These are phyloP conservation scores for Endothia cerciana DNA, from an alignment of 2,329 filamentous ascomycete species.

Conservation along the genomic window DNA sequence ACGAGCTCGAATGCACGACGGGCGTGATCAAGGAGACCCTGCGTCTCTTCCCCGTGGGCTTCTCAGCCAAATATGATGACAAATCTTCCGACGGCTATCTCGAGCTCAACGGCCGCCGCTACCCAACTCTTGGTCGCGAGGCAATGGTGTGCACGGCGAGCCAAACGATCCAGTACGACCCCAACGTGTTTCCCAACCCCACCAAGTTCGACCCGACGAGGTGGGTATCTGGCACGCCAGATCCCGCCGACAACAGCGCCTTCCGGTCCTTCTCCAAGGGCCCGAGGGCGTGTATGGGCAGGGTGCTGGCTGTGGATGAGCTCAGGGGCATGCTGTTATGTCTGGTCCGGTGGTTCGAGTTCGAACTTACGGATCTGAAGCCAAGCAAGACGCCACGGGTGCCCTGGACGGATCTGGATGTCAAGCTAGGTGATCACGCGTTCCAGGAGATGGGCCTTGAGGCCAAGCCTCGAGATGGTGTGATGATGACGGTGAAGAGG, in stretches of 20 bases:
- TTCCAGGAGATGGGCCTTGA: constrained; percentile 12
- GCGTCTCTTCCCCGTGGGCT: neutral
- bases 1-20: neutral
- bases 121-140: neutral
- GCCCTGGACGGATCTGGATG: neutral
- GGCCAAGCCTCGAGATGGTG: constrained; percentile 1
- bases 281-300: neutral
- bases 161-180: constrained; percentile 5
- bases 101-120: neutral
- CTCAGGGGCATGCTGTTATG: neutral
- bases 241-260: too few species aligned
- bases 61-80: neutral
- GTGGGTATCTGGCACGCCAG: neutral
- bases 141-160: neutral
- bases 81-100: neutral
- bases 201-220: neutral
- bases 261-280: neutral
- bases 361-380: neutral
- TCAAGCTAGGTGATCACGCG: constrained; percentile 10
- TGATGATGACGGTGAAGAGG: constrained; percentile 15
- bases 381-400: neutral
- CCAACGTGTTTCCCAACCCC: neutral
- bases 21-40: neutral
- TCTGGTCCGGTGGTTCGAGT: constrained; percentile 1
- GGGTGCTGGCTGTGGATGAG: constrained; percentile 6